These are phyloP conservation scores for Venustampulla echinocandica DNA, from an alignment of 495 filamentous ascomycete species.

Conservation along the genomic window DNA sequence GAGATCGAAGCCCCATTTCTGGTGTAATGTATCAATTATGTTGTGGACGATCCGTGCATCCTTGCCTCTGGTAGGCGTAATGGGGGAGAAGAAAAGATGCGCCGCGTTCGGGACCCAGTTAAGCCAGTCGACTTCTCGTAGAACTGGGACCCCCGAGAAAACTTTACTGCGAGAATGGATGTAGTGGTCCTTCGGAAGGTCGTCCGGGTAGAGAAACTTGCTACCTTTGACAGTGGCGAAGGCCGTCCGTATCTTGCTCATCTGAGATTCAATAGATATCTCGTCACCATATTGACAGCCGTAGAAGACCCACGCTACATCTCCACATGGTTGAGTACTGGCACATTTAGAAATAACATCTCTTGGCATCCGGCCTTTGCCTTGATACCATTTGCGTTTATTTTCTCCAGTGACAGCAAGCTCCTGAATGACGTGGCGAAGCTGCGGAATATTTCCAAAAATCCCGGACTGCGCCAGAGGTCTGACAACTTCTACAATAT, in stretches of 20 bases:
- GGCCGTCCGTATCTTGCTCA: conserved; percentile 35
- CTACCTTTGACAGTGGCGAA: conserved; percentile 37
- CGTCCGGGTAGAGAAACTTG: conserved; percentile 34
- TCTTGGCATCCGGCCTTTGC: conserved; percentile 30
- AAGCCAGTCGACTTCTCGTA: conserved; percentile 45
- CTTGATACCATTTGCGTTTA: conserved; percentile 18
- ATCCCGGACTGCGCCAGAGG: conserved; percentile 35
- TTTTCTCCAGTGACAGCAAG: conserved; percentile 28
- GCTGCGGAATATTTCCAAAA: conserved; percentile 41
- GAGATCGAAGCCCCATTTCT: conserved; percentile 40
- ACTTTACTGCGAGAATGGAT: conserved; percentile 31
- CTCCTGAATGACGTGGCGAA: conserved; percentile 38
- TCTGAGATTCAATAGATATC: conserved; percentile 33
- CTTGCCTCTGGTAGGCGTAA: conserved; percentile 38
- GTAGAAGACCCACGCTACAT: conserved; percentile 43
- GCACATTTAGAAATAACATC: conserved; percentile 28
- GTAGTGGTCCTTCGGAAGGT: conserved; percentile 31
- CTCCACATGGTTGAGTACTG: conserved; percentile 29
- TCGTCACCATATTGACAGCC: conserved; percentile 42
- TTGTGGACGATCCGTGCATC: conserved; percentile 42
- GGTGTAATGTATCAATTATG: too few relatives aligned
- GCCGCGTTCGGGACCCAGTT: conserved; percentile 48
- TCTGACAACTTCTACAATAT: conserved; percentile 40
- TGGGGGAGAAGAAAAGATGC: conserved; percentile 49
- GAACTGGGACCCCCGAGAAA: conserved; percentile 37